Conservation (phyloP, 202 grass and related monocot species). For the Zoysia matrella region DNA sequence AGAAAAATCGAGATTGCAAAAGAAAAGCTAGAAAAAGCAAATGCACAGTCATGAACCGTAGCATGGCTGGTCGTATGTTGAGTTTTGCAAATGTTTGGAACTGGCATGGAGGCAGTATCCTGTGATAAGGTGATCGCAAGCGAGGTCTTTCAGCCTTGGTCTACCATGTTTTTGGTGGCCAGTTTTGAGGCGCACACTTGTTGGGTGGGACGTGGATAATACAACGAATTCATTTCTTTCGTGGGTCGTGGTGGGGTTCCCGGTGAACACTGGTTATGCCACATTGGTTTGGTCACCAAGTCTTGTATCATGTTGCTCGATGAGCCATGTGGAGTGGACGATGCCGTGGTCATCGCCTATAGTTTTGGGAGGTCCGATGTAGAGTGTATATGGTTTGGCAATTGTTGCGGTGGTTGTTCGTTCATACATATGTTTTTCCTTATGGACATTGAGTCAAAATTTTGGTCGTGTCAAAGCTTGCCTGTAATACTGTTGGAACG, state of each 20-base stretch:
- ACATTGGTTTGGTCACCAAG: background rate
- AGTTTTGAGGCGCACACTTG: slow-evolving; percentile 41
- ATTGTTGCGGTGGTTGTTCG: slow-evolving; percentile 38
- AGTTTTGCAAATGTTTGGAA: slow-evolving; percentile 44
- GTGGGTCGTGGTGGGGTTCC: background rate
- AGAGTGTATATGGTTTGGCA: slow-evolving; percentile 57
- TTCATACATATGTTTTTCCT: slow-evolving; percentile 26
- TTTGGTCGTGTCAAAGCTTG: slow-evolving; percentile 13
- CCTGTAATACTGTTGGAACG: background rate
- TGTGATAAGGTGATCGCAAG: slow-evolving; percentile 39
- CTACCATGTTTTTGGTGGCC: slow-evolving; percentile 39
- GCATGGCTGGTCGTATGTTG: slow-evolving; percentile 23
- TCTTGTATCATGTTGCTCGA: slow-evolving; percentile 19
- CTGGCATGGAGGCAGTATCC: slow-evolving; percentile 23
- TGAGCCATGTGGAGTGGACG: slow-evolving; percentile 20
- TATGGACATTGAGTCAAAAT: slow-evolving; percentile 27
- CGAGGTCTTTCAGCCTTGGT: slow-evolving; percentile 32
- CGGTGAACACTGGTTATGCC: slow-evolving; percentile 6
- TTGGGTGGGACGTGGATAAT: background rate
- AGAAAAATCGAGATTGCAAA: slow-evolving; percentile 77
- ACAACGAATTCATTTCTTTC: slow-evolving; percentile 12
- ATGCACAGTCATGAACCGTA: slow-evolving; percentile 37
- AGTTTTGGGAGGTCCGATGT: slow-evolving; percentile 46
- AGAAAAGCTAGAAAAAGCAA: slow-evolving; percentile 76
- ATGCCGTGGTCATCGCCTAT: slow-evolving; percentile 25